phyloP scores from a whole-genome alignment of 2,329 filamentous ascomycete species.

The Cladosporium sp. region DNA sequence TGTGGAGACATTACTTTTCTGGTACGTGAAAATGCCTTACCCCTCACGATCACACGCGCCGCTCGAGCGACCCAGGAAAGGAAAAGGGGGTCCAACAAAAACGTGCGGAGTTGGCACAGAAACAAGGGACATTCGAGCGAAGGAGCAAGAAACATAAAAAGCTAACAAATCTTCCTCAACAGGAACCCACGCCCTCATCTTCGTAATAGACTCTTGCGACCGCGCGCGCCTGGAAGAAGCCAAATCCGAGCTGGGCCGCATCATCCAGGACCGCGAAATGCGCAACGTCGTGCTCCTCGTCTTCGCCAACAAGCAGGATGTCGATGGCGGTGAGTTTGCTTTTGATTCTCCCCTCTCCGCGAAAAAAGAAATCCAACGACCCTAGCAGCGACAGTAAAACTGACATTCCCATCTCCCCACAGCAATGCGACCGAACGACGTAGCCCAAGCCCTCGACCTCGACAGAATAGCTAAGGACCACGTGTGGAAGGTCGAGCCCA shows the following conservation, averaged over 20 bases:
- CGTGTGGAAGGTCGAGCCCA: conserved; percentile 52
- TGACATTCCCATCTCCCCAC: conserved; percentile 9
- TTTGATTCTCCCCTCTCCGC: background rate
- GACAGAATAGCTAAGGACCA: conserved; percentile 49
- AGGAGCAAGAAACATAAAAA: conserved; percentile 32
- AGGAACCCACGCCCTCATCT: conserved; percentile 93
- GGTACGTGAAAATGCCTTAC: conserved; percentile 32
- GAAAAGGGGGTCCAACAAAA: too few relatives aligned
- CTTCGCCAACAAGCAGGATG: conserved; percentile 99
- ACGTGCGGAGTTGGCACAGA: too few relatives aligned
- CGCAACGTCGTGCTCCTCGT: conserved; percentile 94
- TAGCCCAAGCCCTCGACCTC: conserved; percentile 46
- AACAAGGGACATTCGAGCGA: background rate
- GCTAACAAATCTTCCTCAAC: conserved; percentile 43
- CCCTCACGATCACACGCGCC: too few relatives aligned
- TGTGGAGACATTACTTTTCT: conserved; percentile 99
- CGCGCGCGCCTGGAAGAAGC: conserved; percentile 97
- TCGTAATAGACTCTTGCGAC: conserved; percentile 99
- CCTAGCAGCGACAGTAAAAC: too few relatives aligned
- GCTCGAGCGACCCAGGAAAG: too few relatives aligned
- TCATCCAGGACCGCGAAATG: conserved; percentile 98
- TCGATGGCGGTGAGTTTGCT: conserved; percentile 69
- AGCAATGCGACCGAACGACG: conserved; percentile 49
- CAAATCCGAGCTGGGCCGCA: conserved; percentile 91
- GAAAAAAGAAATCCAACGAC: too few relatives aligned